Conservation (phyloP, 2,329 filamentous ascomycete genomes). For the Ascochyta lentis region DNA sequence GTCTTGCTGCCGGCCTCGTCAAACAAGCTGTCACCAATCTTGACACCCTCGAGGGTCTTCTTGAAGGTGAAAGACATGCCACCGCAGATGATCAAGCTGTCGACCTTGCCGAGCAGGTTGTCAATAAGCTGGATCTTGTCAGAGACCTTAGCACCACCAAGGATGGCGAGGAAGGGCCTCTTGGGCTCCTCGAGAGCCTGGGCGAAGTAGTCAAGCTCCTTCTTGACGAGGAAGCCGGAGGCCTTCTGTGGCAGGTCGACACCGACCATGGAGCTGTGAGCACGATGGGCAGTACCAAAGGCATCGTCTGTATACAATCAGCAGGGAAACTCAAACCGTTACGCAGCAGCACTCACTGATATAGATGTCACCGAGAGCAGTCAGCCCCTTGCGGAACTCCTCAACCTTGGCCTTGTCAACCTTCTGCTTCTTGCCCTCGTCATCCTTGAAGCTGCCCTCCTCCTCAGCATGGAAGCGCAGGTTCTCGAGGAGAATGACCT, state of each 20-base stretch:
- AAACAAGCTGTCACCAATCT: slow-evolving; percentile 90
- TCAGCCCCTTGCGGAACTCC: slow-evolving; percentile 93
- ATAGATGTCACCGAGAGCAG: slow-evolving; percentile 92
- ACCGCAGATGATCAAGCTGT: slow-evolving; percentile 95
- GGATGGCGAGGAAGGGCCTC: slow-evolving; percentile 97
- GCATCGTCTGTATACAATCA: slow-evolving; percentile 75
- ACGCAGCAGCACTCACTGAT: slow-evolving; percentile 71
- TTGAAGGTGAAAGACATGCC: slow-evolving; percentile 99
- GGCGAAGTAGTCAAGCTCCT: slow-evolving; percentile 99
- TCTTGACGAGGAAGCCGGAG: slow-evolving; percentile 98
- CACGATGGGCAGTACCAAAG: slow-evolving; percentile 97
- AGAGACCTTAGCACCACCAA: slow-evolving; percentile 96
- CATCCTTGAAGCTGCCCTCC: slow-evolving; percentile 94
- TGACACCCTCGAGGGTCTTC: slow-evolving; percentile 91
- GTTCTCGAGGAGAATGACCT: slow-evolving; percentile 94
- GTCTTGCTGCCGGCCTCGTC: slow-evolving; percentile 95
- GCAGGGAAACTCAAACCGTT: slow-evolving; percentile 14
- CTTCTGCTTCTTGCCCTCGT: slow-evolving; percentile 96
- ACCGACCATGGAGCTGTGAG: slow-evolving; percentile 99
- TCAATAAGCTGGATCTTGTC: slow-evolving; percentile 99
- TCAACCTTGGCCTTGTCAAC: slow-evolving; percentile 92
- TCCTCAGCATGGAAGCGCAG: slow-evolving; percentile 98
- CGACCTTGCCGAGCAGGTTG: slow-evolving; percentile 97
- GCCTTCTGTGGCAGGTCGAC: slow-evolving; percentile 95
- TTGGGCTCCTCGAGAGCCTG: slow-evolving; percentile 92